phyloP scores from a whole-genome alignment of 2,329 filamentous ascomycete genomes.

The Colletotrichum trifolii region DNA sequence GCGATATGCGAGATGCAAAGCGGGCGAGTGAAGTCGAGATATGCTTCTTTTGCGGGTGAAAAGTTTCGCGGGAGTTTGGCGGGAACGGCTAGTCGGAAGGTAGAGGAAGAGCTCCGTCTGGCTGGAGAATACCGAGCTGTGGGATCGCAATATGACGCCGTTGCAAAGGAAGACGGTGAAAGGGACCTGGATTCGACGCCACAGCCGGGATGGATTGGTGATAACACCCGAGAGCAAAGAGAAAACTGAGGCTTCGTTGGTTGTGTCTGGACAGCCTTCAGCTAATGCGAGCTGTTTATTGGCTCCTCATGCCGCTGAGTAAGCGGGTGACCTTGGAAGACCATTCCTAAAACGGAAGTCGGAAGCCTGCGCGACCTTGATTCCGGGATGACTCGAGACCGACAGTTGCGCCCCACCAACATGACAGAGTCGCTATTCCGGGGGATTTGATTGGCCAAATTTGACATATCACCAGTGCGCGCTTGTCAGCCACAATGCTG shows the following conservation, averaged over 20 bases:
- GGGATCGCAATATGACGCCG: background rate
- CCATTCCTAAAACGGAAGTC: background rate
- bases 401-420: constrained; percentile 2
- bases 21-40: constrained; percentile 8
- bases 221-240: background rate
- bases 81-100: background rate
- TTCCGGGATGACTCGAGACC: constrained; percentile 30
- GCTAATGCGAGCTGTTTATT: background rate
- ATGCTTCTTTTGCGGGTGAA: constrained; percentile 17
- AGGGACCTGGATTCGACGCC: background rate
- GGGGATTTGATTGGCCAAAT: constrained; percentile 6
- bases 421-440: constrained; percentile 13
- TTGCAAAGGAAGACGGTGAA: too few species aligned
- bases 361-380: background rate
- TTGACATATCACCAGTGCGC: too few species aligned
- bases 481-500: too few species aligned
- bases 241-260: too few species aligned
- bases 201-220: background rate
- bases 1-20: constrained; percentile 2
- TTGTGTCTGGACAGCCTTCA: background rate
- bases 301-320: constrained; percentile 4
- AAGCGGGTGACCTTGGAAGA: background rate
- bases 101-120: background rate
- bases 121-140: background rate
- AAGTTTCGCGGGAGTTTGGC: constrained; percentile 1